Evolutionary conservation across 768 basidiomycete genomes (phyloP), one percentile per base, ranked within the genome.

Genomic region (Pisolithus marmoratus): DNA sequence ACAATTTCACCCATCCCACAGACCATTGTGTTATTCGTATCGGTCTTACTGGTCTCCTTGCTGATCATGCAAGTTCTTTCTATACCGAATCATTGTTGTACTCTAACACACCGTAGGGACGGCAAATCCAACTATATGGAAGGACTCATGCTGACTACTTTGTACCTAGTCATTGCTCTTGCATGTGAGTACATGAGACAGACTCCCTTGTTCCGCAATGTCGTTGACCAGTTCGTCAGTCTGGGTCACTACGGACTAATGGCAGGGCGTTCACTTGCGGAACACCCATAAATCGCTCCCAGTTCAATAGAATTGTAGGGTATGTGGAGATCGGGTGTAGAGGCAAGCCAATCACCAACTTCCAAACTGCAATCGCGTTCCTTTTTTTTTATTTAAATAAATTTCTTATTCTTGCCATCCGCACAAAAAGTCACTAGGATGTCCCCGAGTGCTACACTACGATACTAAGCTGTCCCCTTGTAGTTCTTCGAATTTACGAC

Each of bases 71-170:
- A 54, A 43, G 82, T 76, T 37, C 34, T 24, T 37, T 46, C 38
- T 15, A 11, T 40, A 46, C 14, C 26, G 38, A 48, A 19, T 47
- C 54, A 31, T 36, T 36, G 31, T 48, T 38, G 41, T 46, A 8
- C 6, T 34, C 42, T 52, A n/a, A 38, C 36, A 20, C 34, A 41
- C 23, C 44, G 8, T 58, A 81, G 83, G 71, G 87, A 90, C 56
- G 92, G 92, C 42, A 86, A 85, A 60, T 85, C 87, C 15, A 94
- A 94, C 62, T 94, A 91, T 63, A 88, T 95, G 85, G 93, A 94
- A 71, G 94, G 94, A 31, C 65, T 91, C 40, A 87, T 94, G 89
- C 70, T 49, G 40, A 63, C 54, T 42, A 60, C 51, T 46, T 59
- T 71, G 9, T 72, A 72, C 57, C 54, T 71, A 17, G 69, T 75